A percentile compares a stretch with the other conserved stretches of the same genome.
phyloP scores from a whole-genome alignment of 805 yeast species.

The Metschnikowia vanudenii region DNA sequence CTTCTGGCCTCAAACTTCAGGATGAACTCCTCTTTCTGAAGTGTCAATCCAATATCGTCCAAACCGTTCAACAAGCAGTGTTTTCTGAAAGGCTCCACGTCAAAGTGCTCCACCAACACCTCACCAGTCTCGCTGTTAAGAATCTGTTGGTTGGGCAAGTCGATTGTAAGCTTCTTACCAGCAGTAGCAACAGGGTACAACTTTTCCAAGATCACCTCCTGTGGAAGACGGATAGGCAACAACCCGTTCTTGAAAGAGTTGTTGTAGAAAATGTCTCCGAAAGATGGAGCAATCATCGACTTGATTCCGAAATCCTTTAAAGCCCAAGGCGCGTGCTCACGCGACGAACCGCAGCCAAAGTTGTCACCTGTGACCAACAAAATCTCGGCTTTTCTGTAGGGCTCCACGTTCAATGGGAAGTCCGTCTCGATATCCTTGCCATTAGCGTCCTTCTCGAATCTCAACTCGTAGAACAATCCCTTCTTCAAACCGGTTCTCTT shows the following conservation, averaged over 20 bases:
- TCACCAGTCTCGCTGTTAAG: conserved; percentile 57
- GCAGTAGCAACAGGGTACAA: conserved; percentile 77
- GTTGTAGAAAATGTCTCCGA: conserved; percentile 97
- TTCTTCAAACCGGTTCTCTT: conserved; percentile 90
- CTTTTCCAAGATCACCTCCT: conserved; percentile 66
- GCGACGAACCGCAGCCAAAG: conserved; percentile 98
- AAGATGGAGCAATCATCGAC: conserved; percentile 95
- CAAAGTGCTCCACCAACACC: conserved; percentile 78
- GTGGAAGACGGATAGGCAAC: conserved; percentile 88
- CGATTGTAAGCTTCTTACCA: conserved; percentile 72
- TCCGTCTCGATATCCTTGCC: conserved; percentile 85
- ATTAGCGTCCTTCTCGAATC: conserved; percentile 60
- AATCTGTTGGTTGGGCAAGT: conserved; percentile 84
- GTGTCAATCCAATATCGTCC: conserved; percentile 94
- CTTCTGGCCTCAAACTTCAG: conserved; percentile 71
- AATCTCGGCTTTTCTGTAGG: conserved; percentile 77
- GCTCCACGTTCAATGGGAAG: conserved; percentile 81
- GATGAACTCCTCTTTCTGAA: conserved; percentile 83
- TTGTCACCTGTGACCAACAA: conserved; percentile 93
- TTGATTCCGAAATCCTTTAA: conserved; percentile 95
- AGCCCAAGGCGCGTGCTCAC: conserved; percentile 99
- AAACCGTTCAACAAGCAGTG: conserved; percentile 93
- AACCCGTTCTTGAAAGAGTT: conserved; percentile 96
- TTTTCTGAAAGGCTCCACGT: conserved; percentile 87
- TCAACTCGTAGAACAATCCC: conserved; percentile 89